Percentiles rank a stretch among this genome's conserved stretches.
These are phyloP conservation scores for Mycena sanguinolenta DNA, from an alignment of 768 basidiomycete species.

Conservation along the genomic window DNA sequence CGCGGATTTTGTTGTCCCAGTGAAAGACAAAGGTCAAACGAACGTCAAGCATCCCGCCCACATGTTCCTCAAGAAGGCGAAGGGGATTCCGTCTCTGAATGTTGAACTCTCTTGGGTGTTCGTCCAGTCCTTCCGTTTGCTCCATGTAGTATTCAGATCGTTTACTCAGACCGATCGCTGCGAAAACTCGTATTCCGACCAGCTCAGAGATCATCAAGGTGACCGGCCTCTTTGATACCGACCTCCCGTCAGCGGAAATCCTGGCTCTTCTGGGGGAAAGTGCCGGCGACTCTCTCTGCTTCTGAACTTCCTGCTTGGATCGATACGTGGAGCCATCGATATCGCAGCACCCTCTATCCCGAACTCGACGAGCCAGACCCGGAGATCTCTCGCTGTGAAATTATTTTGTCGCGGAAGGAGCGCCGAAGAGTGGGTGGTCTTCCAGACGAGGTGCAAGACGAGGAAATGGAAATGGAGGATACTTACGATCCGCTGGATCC, in stretches of 20 bases:
- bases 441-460: conserved; percentile 24
- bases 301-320: conserved; percentile 15
- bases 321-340: conserved; percentile 30
- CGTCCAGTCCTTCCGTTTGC: conserved; percentile 38
- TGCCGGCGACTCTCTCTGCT: conserved; percentile 6
- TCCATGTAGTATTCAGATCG: conserved; percentile 6
- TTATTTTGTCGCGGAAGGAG: conserved; percentile 60
- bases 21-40: conserved; percentile 35
- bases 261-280: conserved; percentile 5
- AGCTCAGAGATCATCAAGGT: conserved; percentile 48
- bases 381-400: conserved; percentile 41
- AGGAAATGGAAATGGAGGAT: conserved; percentile 14
- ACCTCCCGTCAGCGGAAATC: background rate
- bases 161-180: conserved; percentile 62
- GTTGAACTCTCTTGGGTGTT: conserved; percentile 80
- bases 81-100: conserved; percentile 69
- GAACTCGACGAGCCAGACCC: conserved; percentile 10
- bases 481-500: conserved; percentile 7
- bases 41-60: conserved; percentile 24
- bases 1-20: conserved; percentile 42
- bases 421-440: conserved; percentile 45
- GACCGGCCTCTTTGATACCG: conserved; percentile 34
- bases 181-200: conserved; percentile 52
- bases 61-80: conserved; percentile 64
- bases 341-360: conserved; percentile 30